Evolutionary conservation across 768 basidiomycete genomes (phyloP), one percentile per base, ranked within the genome.

Genomic region (Dioszegia aurantiaca): DNA sequence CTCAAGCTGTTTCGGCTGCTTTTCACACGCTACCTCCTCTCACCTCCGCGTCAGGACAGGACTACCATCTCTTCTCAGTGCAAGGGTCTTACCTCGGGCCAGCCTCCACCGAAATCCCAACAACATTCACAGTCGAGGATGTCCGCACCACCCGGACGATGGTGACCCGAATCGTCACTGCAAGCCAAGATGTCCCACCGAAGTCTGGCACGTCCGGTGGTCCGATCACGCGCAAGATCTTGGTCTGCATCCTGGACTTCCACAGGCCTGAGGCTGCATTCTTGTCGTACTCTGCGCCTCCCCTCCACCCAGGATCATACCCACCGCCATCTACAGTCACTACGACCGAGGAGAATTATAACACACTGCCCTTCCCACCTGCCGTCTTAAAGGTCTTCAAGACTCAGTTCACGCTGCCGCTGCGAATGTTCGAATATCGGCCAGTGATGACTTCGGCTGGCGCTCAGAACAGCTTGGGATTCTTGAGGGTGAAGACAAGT

Each of bases 51-150:
- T 47, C 46, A 6, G 46, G 46, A 4, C 46, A 23, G 10, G 51
- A 53, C 24, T 59, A 56, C 44, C 48, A 64, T 44, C 24, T 64
- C 19, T 64, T 55, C 39, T 64, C 62, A 19, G 55, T 56, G 10
- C 58, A 60, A 12, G 62, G 62, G 19, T 60, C 53, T 5, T 64
- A 56, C 33, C 62, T 64, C 44, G 54, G 53, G 14, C 62, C 62
- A 16, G 36, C 58, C n/a, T 56, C 54, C 39, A 64, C 62, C 8
- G 49, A 60, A 3, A 23, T 56, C 21, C 59, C 59, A 1, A 46
- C 59, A 1, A 43, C 12, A 4, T 64, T 64, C 46, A 31, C 26
- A 2, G 59, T 60, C 17, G 43, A 57, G 36, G 58, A 60, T 28
- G 28, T 64, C 5, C 40, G 62, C 2, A 57, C 54, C 2, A 64